These are phyloP conservation scores for Entamoeba histolytica DNA, from an alignment of 208 protist genomes.

Conservation along the genomic window DNA sequence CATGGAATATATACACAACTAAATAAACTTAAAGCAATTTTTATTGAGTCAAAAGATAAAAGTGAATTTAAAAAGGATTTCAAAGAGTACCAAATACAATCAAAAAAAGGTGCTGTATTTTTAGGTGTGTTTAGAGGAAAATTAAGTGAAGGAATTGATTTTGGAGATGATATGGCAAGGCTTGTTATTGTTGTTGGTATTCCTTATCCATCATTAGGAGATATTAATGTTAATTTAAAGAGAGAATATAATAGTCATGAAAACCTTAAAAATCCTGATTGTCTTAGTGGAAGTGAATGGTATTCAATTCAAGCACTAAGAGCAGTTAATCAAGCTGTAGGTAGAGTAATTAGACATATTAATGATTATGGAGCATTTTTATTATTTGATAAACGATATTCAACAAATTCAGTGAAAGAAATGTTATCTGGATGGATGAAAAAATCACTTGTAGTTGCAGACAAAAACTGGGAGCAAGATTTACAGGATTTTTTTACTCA, in stretches of 20 bases:
- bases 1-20: too few species aligned
- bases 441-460: too few species aligned
- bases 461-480: too few species aligned
- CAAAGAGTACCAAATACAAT: background rate
- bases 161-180: slow-evolving; percentile 1
- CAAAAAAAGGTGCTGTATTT: slow-evolving; percentile 1
- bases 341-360: background rate
- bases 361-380: background rate
- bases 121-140: slow-evolving; percentile 14
- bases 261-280: background rate
- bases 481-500: too few species aligned
- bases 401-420: too few species aligned
- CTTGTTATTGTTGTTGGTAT: slow-evolving; percentile 21
- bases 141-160: slow-evolving; percentile 24
- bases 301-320: background rate
- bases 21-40: too few species aligned
- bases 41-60: too few species aligned
- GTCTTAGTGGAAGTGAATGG: background rate
- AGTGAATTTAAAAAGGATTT: too few species aligned
- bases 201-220: slow-evolving; percentile 1
- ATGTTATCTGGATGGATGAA: too few species aligned
- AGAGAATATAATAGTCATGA: background rate
- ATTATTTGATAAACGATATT: background rate
- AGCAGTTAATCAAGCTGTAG: background rate
- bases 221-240: background rate